Evolutionary conservation across 1,284 basidiomycete genomes (phyloP).

Genomic region (Irpex sp.): DNA sequence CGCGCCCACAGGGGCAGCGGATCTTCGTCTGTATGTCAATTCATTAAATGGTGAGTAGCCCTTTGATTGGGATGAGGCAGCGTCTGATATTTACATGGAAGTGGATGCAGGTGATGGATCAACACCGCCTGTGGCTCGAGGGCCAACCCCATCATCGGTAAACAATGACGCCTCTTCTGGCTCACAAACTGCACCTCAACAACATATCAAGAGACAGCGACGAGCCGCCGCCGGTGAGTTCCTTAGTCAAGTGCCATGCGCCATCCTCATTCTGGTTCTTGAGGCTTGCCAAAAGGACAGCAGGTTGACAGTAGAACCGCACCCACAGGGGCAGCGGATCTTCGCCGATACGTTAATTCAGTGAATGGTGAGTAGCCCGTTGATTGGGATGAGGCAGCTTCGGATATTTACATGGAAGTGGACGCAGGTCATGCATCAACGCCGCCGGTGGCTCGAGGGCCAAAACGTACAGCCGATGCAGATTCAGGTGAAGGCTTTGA

Average conservation of each 20-base stretch:
- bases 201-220: neutral
- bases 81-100: neutral
- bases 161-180: constrained; percentile 3
- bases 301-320: neutral
- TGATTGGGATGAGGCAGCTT: constrained; percentile 8
- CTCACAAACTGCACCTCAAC: constrained; percentile 1
- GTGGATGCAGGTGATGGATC: neutral
- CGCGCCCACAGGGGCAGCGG: constrained; percentile 4
- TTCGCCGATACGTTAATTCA: constrained; percentile 1
- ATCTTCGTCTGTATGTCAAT: neutral
- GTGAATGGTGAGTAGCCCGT: constrained; percentile 30
- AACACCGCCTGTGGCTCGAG: too few species aligned
- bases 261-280: neutral
- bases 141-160: neutral
- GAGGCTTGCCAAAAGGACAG: neutral
- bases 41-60: neutral
- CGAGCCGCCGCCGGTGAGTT: neutral
- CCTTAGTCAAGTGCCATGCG: neutral
- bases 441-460: constrained; percentile 34
- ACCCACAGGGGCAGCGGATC: constrained; percentile 4
- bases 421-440: constrained; percentile 19
- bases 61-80: neutral
- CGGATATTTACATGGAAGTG: constrained; percentile 22
- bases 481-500: constrained; percentile 36
- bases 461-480: constrained; percentile 41